Evolutionary conservation across 1,284 basidiomycete species (phyloP), one percentile per base, ranked within the genome.

Genomic region (Malassezia furfur): DNA sequence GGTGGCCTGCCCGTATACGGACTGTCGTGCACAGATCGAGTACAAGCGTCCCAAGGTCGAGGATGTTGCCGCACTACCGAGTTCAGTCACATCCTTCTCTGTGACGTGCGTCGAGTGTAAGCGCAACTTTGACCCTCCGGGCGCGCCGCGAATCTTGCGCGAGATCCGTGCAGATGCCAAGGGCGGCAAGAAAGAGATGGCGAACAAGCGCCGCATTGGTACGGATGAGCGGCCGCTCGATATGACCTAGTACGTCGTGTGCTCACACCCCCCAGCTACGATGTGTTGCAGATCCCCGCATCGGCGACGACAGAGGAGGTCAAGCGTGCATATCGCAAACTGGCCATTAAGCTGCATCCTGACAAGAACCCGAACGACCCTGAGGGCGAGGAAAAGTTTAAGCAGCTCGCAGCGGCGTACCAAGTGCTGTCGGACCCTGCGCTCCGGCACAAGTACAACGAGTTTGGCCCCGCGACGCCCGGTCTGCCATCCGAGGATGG

Each of bases 311-410:
- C 81, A 2, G 87, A 88, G 12, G 88, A 93, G 56, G 83, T 98
- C 74, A 96, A 96, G 80, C 94, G 91, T 76, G 88, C 93, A 2
- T 98, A 98, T 78, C 83, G 91, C 48, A 84, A 91, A 17, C 79
- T 94, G 50, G 93, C 93, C 2, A 94, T 96, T 78, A 93, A 93
- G 77, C 85, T 79, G 41, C 79, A 80, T 64, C 80, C 80, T 1
- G 80, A 81, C 63, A 80, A 96, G 81, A 96, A 96, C 72, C 87
- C 86, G 0, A 85, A 90, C 69, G 90, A 96, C 76, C 89, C 90
- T 0, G 80, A 84, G 54, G 91, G 90, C 0, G 90, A 88, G 75
- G 91, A 94, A 66, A 79, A 78, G 66, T 82, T 82, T 72, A 75
- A 75, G 76, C 44, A 57, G 17, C 60, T 72, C 9, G 70, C 67